Base-by-base conservation (phyloP, 192 early-diverging fungal genomes). In the Coemansia sp. region DNA sequence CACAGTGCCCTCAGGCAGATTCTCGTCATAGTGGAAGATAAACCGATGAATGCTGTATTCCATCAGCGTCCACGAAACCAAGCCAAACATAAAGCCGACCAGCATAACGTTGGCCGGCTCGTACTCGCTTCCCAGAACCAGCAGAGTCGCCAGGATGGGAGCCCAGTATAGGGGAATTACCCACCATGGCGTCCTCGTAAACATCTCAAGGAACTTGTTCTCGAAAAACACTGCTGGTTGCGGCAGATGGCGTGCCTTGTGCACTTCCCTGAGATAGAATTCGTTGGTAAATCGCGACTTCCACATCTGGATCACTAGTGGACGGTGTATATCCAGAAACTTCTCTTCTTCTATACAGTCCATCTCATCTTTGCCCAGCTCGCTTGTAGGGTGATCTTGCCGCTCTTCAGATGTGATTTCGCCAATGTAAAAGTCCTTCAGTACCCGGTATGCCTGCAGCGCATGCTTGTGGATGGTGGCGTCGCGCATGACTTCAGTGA, bases 41-140 rank as follows among this genome's bases (percentile, higher is more conserved):
- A 92, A 98, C 10, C 95, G 84, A 72, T 98, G 95, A 39, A 96
- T 74, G 18, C 82, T 62, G 82, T 98, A 98, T 77, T 98, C 95
- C 17, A 90, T 58, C 51, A 95, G 69, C 5, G 91, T 88, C 92
- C 92, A 97, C 40, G 90, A 68, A 5, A 86, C 28, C 21, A 95
- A 42, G 8, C 94, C 93, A 47, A 85, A 59, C 17, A 77, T 45
- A 57, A 88, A 88, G 34, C 74, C 86, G 2, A 60, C 66, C 9
- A 73, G 62, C 56, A 79, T 53, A 6, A 64, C 55, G 11, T 58
- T 56, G 0, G 51, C 34, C 18, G 64, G 50, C 40, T 75, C 73
- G 46, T 67, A 80, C 34, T 64, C 57, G 20, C 47, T 64, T 3
- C 74, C 64, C 12, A 72, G 58, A 4, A 54, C 15, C 17, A 71